Percentiles rank a stretch among this genome's conserved stretches.
Conservation (phyloP, 495 filamentous ascomycete species). For the Viridothelium virens region DNA sequence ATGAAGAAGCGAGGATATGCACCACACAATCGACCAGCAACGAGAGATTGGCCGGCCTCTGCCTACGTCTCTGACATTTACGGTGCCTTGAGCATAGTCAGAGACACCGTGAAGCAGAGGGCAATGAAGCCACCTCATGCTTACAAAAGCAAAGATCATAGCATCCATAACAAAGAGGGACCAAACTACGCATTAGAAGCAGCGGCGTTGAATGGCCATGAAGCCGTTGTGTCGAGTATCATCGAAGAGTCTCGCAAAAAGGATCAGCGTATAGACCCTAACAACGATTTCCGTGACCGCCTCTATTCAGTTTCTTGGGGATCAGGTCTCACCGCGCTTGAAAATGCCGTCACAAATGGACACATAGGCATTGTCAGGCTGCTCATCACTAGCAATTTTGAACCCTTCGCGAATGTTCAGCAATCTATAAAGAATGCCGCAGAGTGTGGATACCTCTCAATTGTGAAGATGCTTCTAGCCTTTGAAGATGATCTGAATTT, state of each 20-base stretch:
- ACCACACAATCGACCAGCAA: background rate
- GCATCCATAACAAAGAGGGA: background rate
- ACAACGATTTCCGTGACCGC: background rate
- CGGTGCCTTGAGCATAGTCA: background rate
- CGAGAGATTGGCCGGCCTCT: background rate
- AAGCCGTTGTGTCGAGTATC: background rate
- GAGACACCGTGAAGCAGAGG: background rate
- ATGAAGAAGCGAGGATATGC: background rate
- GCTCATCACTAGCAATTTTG: background rate
- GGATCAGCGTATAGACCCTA: background rate
- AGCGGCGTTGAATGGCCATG: background rate
- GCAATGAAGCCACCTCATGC: background rate
- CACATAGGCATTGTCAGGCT: background rate
- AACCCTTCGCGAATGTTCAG: background rate
- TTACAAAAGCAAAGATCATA: background rate
- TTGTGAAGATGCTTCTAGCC: background rate
- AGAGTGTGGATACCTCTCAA: background rate
- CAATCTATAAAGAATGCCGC: background rate
- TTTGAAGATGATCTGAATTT: background rate
- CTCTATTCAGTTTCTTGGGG: background rate
- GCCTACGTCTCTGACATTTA: background rate
- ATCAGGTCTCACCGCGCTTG: background rate
- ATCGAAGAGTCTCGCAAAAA: background rate
- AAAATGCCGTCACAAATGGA: background rate
- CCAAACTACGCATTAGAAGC: background rate